Evolutionary conservation across 345 rosid species (phyloP).

Genomic region (Erodium maritimum): DNA sequence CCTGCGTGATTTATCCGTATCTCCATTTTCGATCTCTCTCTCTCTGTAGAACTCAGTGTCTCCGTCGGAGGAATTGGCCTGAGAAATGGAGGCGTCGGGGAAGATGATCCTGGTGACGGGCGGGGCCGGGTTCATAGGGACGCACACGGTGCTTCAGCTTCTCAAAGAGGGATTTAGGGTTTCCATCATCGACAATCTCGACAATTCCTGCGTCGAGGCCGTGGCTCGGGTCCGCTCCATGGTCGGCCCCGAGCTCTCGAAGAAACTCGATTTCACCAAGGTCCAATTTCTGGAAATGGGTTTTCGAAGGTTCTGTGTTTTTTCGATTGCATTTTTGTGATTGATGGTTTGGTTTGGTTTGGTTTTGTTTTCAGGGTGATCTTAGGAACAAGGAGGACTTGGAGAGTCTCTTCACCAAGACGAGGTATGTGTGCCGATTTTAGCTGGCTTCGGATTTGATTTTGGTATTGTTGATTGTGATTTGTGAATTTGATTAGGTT

Average conservation of each 20-base stretch:
- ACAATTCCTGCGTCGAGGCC: slow-evolving; percentile 69
- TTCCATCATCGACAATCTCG: slow-evolving; percentile 71
- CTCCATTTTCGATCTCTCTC: neutral
- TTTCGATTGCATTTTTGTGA: neutral
- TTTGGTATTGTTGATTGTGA: neutral
- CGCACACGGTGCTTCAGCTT: slow-evolving; percentile 82
- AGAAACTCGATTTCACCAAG: slow-evolving; percentile 59
- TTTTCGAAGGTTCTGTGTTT: slow-evolving; percentile 1
- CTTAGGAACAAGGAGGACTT: slow-evolving; percentile 70
- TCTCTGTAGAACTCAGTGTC: too few relatives aligned
- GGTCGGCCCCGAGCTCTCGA: slow-evolving; percentile 67
- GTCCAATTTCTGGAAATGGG: slow-evolving; percentile 19
- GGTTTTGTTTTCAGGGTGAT: slow-evolving; percentile 54
- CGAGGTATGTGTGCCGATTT: slow-evolving; percentile 28
- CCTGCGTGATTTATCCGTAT: too few relatives aligned
- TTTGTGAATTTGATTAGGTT: slow-evolving; percentile 22
- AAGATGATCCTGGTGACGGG: slow-evolving; percentile 76
- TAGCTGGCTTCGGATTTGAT: too few relatives aligned
- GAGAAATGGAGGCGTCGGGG: slow-evolving; percentile 27
- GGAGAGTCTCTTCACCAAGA: slow-evolving; percentile 64
- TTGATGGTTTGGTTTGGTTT: slow-evolving; percentile 7
- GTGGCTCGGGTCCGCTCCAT: slow-evolving; percentile 65
- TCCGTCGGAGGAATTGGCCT: neutral
- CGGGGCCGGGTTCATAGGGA: slow-evolving; percentile 95
- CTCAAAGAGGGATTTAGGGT: slow-evolving; percentile 68